Evolutionary conservation across 257 asterid genomes (phyloP).

Genomic region (Leptodermis oblonga): DNA sequence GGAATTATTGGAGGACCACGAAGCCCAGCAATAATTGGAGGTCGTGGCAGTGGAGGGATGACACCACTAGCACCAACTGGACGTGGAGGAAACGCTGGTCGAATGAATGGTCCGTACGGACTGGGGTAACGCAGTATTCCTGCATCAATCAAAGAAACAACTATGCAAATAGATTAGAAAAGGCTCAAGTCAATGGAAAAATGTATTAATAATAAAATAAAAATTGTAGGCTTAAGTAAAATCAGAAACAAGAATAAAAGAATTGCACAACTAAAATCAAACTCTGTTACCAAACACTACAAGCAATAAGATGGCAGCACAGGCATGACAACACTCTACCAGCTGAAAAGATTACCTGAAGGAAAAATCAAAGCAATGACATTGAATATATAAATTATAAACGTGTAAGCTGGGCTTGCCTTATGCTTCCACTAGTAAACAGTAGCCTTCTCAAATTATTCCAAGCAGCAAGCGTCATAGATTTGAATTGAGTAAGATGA

Average conservation of each 20-base stretch:
- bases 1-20: conserved; percentile 71
- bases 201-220: too few species aligned
- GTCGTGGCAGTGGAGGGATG: conserved; percentile 70
- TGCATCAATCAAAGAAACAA: conserved; percentile 54
- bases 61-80: conserved; percentile 51
- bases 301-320: conserved; percentile 90
- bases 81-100: conserved; percentile 68
- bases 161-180: conserved; percentile 74
- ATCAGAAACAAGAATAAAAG: conserved; percentile 31
- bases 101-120: conserved; percentile 59
- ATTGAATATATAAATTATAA: conserved; percentile 59
- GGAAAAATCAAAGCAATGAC: conserved; percentile 58
- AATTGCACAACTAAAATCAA: conserved; percentile 47
- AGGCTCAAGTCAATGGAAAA: conserved; percentile 26
- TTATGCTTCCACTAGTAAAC: conserved; percentile 59
- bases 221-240: conserved; percentile 14
- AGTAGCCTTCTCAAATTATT: conserved; percentile 48
- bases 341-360: conserved; percentile 93
- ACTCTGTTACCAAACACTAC: conserved; percentile 73
- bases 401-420: conserved; percentile 66
- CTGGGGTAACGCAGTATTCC: conserved; percentile 71
- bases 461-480: conserved; percentile 50
- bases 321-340: conserved; percentile 93
- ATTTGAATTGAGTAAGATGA: conserved; percentile 45
- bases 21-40: conserved; percentile 54